phyloP scores from a whole-genome alignment of 495 filamentous ascomycete genomes.

The Ramalina peruviana region DNA sequence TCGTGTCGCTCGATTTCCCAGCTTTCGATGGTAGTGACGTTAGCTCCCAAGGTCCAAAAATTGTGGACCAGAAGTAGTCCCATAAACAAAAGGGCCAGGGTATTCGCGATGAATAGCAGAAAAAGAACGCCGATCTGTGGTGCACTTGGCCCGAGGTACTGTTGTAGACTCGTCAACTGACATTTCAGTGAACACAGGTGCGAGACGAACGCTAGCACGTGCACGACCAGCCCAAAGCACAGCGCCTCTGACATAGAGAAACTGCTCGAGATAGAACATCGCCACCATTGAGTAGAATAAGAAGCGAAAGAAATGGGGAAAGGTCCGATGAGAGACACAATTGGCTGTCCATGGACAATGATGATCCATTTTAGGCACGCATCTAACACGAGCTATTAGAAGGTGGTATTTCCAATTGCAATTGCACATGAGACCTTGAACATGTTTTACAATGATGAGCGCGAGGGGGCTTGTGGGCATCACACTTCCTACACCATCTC shows the following conservation, averaged over 20 bases:
- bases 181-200: neutral
- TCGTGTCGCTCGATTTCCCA: constrained; percentile 89
- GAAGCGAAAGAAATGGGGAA: constrained; percentile 85
- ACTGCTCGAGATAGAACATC: constrained; percentile 48
- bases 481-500: constrained; percentile 80
- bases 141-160: constrained; percentile 65
- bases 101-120: constrained; percentile 44
- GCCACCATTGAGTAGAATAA: constrained; percentile 59
- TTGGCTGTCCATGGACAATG: constrained; percentile 95
- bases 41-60: constrained; percentile 41
- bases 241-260: constrained; percentile 42
- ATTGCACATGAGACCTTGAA: constrained; percentile 35
- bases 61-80: constrained; percentile 48
- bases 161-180: neutral
- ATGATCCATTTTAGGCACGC: constrained; percentile 96
- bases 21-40: constrained; percentile 76
- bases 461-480: constrained; percentile 67
- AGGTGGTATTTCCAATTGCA: neutral
- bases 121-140: constrained; percentile 52
- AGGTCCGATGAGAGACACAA: constrained; percentile 82
- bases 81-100: constrained; percentile 50
- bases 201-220: constrained; percentile 47
- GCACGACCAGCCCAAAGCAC: constrained; percentile 52
- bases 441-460: constrained; percentile 90
- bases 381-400: constrained; percentile 32